Base-by-base conservation (phyloP, 1,284 basidiomycete species). In the Cryptococcus jaspeensis region DNA sequence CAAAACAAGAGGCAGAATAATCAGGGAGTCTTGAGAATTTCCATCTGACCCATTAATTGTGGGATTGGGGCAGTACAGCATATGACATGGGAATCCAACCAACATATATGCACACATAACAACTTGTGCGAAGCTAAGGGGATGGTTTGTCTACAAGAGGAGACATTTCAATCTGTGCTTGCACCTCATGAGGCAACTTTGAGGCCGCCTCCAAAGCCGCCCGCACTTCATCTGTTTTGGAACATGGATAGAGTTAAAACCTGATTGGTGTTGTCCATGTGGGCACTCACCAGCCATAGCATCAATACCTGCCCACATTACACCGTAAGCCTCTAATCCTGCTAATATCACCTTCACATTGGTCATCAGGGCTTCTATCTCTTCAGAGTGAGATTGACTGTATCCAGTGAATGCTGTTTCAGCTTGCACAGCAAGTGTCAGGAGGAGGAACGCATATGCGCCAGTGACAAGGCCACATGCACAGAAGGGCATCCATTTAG, bases 291-390 rank as follows among this genome's bases (percentile, higher is more conserved):
- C 63, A 23, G 75, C 76, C 74, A 78, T 78, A 44, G 69, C 66
- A 46, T 73, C 72, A 57, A 79, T 78, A 18, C 76, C 77, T 37
- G 71, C 75, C 78, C 78, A 79, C 74, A 78, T 76, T 44, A 63
- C 58, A 15, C 76, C 78, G 56, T 78, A 79, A 32, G 74, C 73
- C 54, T 76, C 72, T 7, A 79, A 61, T 22, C 76, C 78, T n/a
- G 73, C 77, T 23, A 76, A 56, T 41, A 79, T 73, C 53, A 78
- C 69, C 57, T 73, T 74, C 53, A 77, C 77, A 53, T 79, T 78
- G 2, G 74, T 78, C 60, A 75, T 68, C 13, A 79, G 61, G 5
- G 69, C 67, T 20, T 78, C 71, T 15, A 78, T 62, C 63, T 79
- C 75, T 35, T 73, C 73, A 0, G 61, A 53, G 16, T 62, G 56